Evolutionary conservation across 2,329 filamentous ascomycete species (phyloP), one percentile per base, ranked within the genome.

Genomic region (Verticillium tricorpus): DNA sequence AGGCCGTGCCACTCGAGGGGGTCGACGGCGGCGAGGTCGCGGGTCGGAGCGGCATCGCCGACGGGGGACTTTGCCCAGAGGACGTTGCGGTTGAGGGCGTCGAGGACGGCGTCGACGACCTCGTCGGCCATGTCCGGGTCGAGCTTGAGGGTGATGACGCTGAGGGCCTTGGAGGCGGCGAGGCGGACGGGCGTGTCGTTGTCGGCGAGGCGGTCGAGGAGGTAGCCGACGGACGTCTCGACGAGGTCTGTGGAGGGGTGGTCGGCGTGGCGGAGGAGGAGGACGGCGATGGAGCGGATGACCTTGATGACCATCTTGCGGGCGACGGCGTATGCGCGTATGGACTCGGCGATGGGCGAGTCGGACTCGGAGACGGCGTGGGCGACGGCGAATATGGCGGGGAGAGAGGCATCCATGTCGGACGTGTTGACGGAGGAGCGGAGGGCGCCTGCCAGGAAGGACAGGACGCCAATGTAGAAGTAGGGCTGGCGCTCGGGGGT

Each of bases 181-280:
- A 97, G 86, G 40, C 95, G 84, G 14, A 99, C 93, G 0, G 93
- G 92, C 0, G 93, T 97, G 69, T 98, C 93, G 63, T 91, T 91
- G 73, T 99, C 95, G 2, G 87, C 87, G 1, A 98, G 79, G 14
- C 85, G 83, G 63, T 92, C 89, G 2, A 99, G 82, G 3, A 97
- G 82, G 69, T 91, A 88, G 60, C 93, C 90, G 67, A 99, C 92
- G 5, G 90, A 85, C 34, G 89, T 88, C 76, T 98, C 94, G 17
- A 96, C 74, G 71, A 90, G 80, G 60, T 84, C 83, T 4, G 78
- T 80, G 59, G 77, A 77, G 22, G 62, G 59, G 12, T 50, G 40
- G n/a, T 19, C 17, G 14, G 70, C 67, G 64, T 80, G 82, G 19
- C 86, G 81, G 22, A 94, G 76, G 8, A 86, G 80, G 64, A 93